phyloP scores from a whole-genome alignment of 1,139 yeast genomes.

The Geotrichum australiense region DNA sequence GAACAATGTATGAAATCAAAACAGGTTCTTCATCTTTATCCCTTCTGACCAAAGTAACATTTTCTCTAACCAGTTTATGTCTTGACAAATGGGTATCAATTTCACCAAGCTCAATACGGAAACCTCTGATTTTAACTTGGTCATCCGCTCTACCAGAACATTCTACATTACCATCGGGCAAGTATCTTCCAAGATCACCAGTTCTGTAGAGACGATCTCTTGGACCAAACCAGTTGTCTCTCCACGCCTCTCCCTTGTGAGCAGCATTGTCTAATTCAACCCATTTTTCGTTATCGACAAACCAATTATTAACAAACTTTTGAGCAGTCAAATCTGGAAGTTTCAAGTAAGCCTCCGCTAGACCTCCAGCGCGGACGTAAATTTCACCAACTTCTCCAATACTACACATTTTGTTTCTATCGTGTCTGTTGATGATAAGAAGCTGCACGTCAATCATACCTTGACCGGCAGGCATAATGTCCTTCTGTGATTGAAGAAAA shows the following conservation, averaged over 20 bases:
- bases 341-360: constrained; percentile 92
- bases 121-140: constrained; percentile 97
- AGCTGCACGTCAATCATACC: constrained; percentile 96
- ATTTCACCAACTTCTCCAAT: constrained; percentile 98
- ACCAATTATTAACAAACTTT: constrained; percentile 90
- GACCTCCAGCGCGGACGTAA: constrained; percentile 95
- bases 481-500: constrained; percentile 79
- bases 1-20: constrained; percentile 85
- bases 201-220: constrained; percentile 94
- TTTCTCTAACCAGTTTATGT: constrained; percentile 86
- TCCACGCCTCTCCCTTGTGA: constrained; percentile 54
- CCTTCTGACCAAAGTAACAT: constrained; percentile 84
- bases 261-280: constrained; percentile 43
- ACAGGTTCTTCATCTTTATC: constrained; percentile 91
- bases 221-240: constrained; percentile 82
- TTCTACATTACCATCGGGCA: constrained; percentile 96
- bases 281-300: constrained; percentile 58
- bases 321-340: constrained; percentile 81
- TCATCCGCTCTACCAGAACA: constrained; percentile 99
- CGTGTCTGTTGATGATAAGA: constrained; percentile 85
- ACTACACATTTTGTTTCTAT: constrained; percentile 85
- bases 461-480: constrained; percentile 96
- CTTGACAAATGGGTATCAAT: constrained; percentile 95
- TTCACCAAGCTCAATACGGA: constrained; percentile 96
- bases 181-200: constrained; percentile 93